Evolutionary conservation across 2,329 filamentous ascomycete species (phyloP).

Genomic region (Fusarium vanettenii): DNA sequence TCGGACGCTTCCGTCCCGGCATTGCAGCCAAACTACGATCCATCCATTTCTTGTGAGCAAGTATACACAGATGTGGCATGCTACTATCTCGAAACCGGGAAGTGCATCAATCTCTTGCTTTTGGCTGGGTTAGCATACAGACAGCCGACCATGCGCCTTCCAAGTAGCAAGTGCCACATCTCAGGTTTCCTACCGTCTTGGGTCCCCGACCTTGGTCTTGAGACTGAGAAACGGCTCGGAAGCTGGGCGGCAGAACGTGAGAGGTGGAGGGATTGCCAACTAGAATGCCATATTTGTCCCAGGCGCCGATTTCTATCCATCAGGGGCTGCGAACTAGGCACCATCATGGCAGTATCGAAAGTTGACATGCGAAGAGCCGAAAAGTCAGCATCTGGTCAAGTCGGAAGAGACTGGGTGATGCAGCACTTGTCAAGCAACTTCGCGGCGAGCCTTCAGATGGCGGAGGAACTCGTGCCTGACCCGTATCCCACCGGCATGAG

Average conservation of each 20-base stretch:
- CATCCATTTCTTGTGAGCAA: background rate
- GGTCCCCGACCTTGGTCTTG: background rate
- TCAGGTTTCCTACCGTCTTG: background rate
- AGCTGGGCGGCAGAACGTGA: background rate
- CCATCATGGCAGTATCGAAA: background rate
- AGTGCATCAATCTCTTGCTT: background rate
- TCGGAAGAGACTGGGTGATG: background rate
- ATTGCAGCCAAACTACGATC: background rate
- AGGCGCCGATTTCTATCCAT: background rate
- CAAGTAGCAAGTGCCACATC: background rate
- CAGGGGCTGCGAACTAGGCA: background rate
- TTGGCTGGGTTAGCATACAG: background rate
- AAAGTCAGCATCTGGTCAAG: background rate
- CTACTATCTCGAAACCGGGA: background rate
- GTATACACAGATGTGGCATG: background rate
- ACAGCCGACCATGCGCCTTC: background rate
- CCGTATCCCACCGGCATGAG: background rate
- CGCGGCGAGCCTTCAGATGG: background rate
- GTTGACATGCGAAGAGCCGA: background rate
- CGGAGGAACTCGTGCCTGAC: background rate
- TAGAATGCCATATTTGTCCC: background rate
- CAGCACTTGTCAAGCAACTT: background rate
- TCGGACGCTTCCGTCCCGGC: background rate
- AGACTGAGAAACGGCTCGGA: background rate
- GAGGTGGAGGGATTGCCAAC: background rate